phyloP scores from a whole-genome alignment of 1,284 basidiomycete genomes.

The Trametes versicolor region DNA sequence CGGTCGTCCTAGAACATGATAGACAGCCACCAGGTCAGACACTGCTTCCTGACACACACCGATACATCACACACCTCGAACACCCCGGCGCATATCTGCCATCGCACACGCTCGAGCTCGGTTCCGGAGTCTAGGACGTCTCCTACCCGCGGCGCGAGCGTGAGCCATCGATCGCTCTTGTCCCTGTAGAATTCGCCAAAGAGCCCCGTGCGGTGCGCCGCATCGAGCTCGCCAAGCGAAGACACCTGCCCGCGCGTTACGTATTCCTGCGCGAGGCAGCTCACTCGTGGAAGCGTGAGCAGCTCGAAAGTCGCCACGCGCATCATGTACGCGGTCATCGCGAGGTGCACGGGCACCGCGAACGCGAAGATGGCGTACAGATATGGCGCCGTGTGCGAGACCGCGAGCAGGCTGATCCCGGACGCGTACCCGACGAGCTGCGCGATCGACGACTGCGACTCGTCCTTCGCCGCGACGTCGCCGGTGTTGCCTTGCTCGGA shows the following conservation, averaged over 20 bases:
- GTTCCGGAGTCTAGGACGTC: constrained; percentile 35
- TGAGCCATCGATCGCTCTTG: constrained; percentile 37
- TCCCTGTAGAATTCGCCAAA: constrained; percentile 46
- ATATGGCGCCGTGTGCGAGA: constrained; percentile 44
- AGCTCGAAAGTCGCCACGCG: constrained; percentile 44
- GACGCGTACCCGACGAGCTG: constrained; percentile 44
- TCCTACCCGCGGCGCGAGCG: constrained; percentile 39
- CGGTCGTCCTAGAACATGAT: constrained; percentile 37
- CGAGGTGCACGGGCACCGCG: constrained; percentile 40
- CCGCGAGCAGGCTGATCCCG: constrained; percentile 42
- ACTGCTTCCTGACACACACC: not conserved
- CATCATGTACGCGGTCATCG: constrained; percentile 42
- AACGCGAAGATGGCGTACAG: constrained; percentile 44
- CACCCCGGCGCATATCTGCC: constrained; percentile 39
- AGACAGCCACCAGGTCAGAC: constrained; percentile 16
- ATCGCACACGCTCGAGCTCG: constrained; percentile 33
- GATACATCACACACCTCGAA: constrained; percentile 38
- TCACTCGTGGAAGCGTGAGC: constrained; percentile 42
- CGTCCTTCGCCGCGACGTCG: constrained; percentile 46
- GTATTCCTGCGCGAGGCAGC: constrained; percentile 39
- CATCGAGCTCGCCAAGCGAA: constrained; percentile 39
- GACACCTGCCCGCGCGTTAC: constrained; percentile 29
- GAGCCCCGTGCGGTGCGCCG: constrained; percentile 35
- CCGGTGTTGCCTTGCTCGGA: constrained; percentile 44
- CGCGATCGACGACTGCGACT: constrained; percentile 45